phyloP scores from a whole-genome alignment of 2,329 filamentous ascomycete species.

The Graphilbum sp. region DNA sequence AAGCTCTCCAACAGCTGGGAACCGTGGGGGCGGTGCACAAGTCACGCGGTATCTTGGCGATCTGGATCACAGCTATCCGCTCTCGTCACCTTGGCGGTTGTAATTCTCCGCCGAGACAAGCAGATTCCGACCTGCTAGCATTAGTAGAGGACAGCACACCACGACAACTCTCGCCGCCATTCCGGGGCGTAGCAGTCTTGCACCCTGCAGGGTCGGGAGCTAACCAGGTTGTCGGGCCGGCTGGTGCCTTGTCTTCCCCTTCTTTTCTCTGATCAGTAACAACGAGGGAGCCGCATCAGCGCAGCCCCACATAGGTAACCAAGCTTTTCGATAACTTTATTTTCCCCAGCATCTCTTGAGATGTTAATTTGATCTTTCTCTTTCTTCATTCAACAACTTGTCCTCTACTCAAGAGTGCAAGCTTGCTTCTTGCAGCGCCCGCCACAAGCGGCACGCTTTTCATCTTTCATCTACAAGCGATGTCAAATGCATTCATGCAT shows the following conservation, averaged over 20 bases:
- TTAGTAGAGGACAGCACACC: too few relatives aligned
- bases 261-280: not conserved
- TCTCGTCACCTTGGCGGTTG: too few relatives aligned
- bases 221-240: too few relatives aligned
- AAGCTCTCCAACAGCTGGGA: too few relatives aligned
- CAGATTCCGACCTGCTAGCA: too few relatives aligned
- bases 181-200: not conserved
- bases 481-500: not conserved
- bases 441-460: too few relatives aligned
- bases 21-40: too few relatives aligned
- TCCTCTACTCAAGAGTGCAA: not conserved
- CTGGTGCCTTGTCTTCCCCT: not conserved
- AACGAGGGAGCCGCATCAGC: conserved; percentile 9
- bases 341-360: not conserved
- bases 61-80: too few relatives aligned
- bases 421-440: not conserved
- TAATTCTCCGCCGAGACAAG: too few relatives aligned
- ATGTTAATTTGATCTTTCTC: not conserved
- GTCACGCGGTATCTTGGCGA: too few relatives aligned
- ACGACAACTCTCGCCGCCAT: too few relatives aligned
- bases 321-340: conserved; percentile 7
- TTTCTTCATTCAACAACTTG: not conserved
- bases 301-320: conserved; percentile 9
- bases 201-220: not conserved
- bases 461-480: too few relatives aligned